A percentile compares a stretch with the other conserved stretches of the same genome.
These are phyloP conservation scores for Lepiota venenata DNA, from an alignment of 768 basidiomycete species.

Conservation along the genomic window DNA sequence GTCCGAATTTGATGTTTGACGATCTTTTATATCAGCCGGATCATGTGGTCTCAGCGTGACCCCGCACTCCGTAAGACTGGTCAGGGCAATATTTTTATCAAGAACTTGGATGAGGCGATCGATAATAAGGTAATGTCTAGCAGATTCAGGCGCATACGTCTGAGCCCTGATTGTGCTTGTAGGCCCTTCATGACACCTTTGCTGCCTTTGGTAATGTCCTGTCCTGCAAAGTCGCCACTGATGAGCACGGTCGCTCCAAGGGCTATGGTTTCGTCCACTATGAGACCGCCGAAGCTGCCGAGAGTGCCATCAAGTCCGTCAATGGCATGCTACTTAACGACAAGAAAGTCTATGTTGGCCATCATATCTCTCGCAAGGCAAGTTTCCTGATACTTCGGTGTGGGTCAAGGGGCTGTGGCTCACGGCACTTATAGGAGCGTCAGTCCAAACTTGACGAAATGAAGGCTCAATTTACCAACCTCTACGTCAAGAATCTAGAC, in stretches of 20 bases:
- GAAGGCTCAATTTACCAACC: conserved; percentile 96
- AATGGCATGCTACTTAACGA: conserved; percentile 99
- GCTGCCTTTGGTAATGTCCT: conserved; percentile 98
- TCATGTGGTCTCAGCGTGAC: conserved; percentile 99
- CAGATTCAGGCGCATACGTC: neutral
- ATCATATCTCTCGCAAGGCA: conserved; percentile 96
- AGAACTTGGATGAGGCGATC: conserved; percentile 95
- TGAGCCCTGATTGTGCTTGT: neutral
- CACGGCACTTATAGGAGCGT: conserved; percentile 59
- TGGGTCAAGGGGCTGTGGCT: neutral
- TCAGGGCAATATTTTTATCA: conserved; percentile 99
- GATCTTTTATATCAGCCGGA: conserved; percentile 59
- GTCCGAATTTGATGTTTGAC: conserved; percentile 14
- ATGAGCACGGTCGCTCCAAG: conserved; percentile 92
- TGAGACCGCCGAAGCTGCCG: conserved; percentile 95
- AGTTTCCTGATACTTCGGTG: conserved; percentile 14
- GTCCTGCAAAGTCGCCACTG: conserved; percentile 98
- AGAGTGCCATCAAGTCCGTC: conserved; percentile 95
- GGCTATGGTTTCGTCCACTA: conserved; percentile 99
- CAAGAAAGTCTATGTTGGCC: conserved; percentile 98
- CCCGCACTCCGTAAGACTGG: conserved; percentile 99
- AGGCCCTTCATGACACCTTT: conserved; percentile 99
- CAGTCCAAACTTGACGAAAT: conserved; percentile 98
- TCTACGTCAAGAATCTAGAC: conserved; percentile 98
- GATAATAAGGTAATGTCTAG: conserved; percentile 81